Conservation (phyloP, 1,284 basidiomycete species). For the Tilletiaria anomala region DNA sequence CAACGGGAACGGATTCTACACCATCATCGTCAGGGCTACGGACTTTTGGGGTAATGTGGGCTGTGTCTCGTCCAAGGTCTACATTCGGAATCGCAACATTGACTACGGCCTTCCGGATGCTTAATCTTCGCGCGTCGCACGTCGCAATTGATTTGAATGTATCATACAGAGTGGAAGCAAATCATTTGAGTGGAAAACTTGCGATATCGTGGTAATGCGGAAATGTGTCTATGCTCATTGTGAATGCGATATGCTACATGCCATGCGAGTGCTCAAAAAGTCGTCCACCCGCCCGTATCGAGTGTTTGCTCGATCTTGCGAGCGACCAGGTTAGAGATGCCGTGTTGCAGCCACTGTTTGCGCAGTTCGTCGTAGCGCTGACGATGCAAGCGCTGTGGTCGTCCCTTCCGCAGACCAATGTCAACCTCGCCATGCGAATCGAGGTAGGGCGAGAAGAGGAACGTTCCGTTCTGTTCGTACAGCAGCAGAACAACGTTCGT, state of each 20-base stretch:
- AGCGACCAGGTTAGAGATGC: constrained; percentile 76
- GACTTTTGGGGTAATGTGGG: constrained; percentile 22
- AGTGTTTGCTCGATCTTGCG: constrained; percentile 56
- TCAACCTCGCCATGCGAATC: constrained; percentile 92
- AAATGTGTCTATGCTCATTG: no score
- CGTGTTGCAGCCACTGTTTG: constrained; percentile 75
- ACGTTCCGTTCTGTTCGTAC: constrained; percentile 74
- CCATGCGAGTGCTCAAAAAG: no score
- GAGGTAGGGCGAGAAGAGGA: constrained; percentile 76
- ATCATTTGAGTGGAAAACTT: no score
- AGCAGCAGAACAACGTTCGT: constrained; percentile 83
- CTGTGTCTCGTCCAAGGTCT: constrained; percentile 16
- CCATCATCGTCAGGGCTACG: constrained; percentile 19
- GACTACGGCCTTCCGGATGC: no score
- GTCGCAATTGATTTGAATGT: no score
- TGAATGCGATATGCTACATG: no score
- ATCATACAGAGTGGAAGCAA: no score
- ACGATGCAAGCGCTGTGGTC: constrained; percentile 71
- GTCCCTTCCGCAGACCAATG: constrained; percentile 71
- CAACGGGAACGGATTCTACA: constrained; percentile 15
- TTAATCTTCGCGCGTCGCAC: no score
- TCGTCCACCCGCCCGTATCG: background rate
- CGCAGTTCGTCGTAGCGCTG: constrained; percentile 83
- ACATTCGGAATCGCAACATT: constrained; percentile 7
- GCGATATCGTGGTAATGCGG: no score